Evolutionary conservation across 768 basidiomycete species (phyloP).

Genomic region (Lactifluus echinatus): DNA sequence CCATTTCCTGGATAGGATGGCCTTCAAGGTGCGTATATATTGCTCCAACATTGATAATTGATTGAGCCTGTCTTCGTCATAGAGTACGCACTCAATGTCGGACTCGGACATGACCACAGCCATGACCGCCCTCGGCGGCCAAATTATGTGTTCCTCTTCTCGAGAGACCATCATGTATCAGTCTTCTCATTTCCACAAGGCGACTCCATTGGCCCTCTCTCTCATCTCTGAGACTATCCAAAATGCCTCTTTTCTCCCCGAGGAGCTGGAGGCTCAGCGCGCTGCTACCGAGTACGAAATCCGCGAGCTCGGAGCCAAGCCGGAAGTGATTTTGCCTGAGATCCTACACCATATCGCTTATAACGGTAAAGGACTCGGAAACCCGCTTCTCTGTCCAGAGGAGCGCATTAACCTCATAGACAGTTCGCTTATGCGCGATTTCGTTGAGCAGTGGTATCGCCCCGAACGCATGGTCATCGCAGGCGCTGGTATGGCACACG

Average conservation of each 20-base stretch:
- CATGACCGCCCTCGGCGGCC: conserved; percentile 80
- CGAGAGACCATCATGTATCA: conserved; percentile 98
- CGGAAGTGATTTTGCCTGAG: conserved; percentile 91
- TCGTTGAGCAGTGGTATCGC: conserved; percentile 74
- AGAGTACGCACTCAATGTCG: conserved; percentile 70
- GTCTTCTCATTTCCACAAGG: conserved; percentile 83
- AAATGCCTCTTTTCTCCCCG: conserved; percentile 61
- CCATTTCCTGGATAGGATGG: conserved; percentile 92
- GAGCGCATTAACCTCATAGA: conserved; percentile 68
- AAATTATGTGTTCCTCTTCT: conserved; percentile 85
- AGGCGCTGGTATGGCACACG: conserved; percentile 86
- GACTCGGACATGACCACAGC: conserved; percentile 72
- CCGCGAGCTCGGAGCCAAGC: conserved; percentile 78
- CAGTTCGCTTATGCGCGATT: conserved; percentile 48
- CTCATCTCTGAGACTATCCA: conserved; percentile 88
- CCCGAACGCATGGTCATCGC: conserved; percentile 96
- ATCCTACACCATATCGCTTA: conserved; percentile 84
- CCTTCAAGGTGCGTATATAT: conserved; percentile 70
- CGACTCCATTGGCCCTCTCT: conserved; percentile 72
- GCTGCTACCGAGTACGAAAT: conserved; percentile 89
- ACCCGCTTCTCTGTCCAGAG: conserved; percentile 80
- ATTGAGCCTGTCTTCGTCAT: neutral
- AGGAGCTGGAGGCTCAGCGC: conserved; percentile 77
- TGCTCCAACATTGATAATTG: neutral
- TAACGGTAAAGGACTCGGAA: conserved; percentile 70